phyloP scores from a whole-genome alignment of 2,329 filamentous ascomycete genomes.

The Ophiosphaerella korrae region DNA sequence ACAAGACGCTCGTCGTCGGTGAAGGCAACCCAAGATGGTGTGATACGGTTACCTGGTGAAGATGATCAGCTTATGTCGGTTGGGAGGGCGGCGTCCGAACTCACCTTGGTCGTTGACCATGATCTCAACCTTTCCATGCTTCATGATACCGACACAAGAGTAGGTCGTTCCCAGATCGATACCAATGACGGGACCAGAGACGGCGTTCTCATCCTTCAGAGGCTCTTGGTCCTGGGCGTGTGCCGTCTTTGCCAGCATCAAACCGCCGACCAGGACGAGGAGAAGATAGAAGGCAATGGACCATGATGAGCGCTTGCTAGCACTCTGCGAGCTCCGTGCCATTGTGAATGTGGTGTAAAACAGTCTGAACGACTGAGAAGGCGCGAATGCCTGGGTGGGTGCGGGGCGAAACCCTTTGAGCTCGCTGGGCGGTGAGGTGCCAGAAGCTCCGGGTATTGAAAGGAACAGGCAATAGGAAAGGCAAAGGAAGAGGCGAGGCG shows the following conservation, averaged over 20 bases:
- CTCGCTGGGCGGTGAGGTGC: constrained; percentile 27
- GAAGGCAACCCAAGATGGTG: constrained; percentile 84
- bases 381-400: constrained; percentile 23
- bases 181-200: constrained; percentile 62
- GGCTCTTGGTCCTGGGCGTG: constrained; percentile 73
- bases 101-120: constrained; percentile 52
- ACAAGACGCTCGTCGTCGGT: constrained; percentile 97
- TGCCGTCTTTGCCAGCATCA: constrained; percentile 79
- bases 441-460: constrained; percentile 38
- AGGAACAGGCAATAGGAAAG: too few species aligned
- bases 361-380: constrained; percentile 18
- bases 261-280: constrained; percentile 81
- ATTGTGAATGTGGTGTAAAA: constrained; percentile 51
- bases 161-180: constrained; percentile 95
- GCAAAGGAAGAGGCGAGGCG: constrained; percentile 25
- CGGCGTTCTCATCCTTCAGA: constrained; percentile 65
- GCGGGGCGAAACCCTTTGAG: constrained; percentile 32
- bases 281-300: constrained; percentile 89
- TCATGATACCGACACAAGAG: constrained; percentile 82
- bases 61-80: constrained; percentile 25
- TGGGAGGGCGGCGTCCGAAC: constrained; percentile 1
- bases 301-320: constrained; percentile 79
- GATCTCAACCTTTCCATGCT: constrained; percentile 51
- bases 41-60: constrained; percentile 49
- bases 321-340: constrained; percentile 66